Conservation (phyloP, 331 rosid genomes). For the Malus hybrid region DNA sequence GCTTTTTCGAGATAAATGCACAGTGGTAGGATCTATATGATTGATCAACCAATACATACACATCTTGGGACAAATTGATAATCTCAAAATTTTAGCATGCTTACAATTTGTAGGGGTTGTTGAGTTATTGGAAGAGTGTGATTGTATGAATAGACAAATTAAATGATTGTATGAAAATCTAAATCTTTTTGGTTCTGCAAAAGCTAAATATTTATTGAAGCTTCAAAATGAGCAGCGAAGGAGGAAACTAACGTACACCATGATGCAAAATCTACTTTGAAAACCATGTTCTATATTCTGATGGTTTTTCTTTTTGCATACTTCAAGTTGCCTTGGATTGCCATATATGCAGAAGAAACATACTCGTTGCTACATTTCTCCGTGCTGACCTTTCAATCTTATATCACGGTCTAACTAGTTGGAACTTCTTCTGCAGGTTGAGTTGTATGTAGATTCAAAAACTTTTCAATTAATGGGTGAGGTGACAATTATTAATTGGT, state of each 20-base stretch:
- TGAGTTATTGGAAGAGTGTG: not conserved
- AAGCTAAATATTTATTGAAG: no score
- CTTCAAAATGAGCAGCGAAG: no score
- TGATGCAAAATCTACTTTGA: no score
- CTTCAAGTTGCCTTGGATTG: not conserved
- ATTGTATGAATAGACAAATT: no score
- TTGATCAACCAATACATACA: not conserved
- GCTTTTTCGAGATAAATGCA: not conserved
- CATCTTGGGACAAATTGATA: not conserved
- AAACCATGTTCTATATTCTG: no score
- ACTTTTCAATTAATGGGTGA: slow-evolving; percentile 60
- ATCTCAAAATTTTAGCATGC: not conserved
- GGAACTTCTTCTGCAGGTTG: slow-evolving; percentile 48
- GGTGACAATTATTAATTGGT: slow-evolving; percentile 11
- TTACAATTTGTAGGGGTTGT: not conserved
- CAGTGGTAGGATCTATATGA: not conserved
- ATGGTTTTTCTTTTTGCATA: no score
- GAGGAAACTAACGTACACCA: no score
- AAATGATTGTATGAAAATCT: not conserved
- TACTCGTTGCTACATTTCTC: not conserved
- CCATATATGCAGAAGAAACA: not conserved
- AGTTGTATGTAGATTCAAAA: slow-evolving; percentile 59
- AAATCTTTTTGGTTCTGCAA: no score
- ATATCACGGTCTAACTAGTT: slow-evolving; percentile 17
- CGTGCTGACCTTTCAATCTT: not conserved